Percentiles rank a stretch among this genome's conserved stretches.
phyloP scores from a whole-genome alignment of 192 early-diverging fungal species.

The Kickxella alabastrina region DNA sequence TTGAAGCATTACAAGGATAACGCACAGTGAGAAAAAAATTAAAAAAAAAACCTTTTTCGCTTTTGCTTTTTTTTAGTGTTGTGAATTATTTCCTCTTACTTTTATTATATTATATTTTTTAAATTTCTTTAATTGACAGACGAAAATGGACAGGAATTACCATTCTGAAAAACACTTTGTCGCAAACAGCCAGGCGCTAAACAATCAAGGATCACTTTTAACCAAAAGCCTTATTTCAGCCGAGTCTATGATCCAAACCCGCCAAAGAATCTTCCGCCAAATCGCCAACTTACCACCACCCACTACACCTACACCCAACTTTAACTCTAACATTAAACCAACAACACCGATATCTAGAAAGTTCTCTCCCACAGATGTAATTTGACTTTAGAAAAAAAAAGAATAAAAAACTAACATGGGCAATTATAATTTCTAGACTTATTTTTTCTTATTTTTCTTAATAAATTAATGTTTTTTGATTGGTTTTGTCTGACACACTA shows the following conservation, averaged over 20 bases:
- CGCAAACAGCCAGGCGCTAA: background rate
- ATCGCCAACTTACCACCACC: background rate
- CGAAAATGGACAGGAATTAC: no score
- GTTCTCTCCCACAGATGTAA: no score
- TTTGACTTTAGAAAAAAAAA: no score
- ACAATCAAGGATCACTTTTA: background rate
- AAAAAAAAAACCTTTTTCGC: background rate
- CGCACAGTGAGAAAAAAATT: slow-evolving; percentile 5
- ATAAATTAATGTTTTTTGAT: background rate
- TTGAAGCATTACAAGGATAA: slow-evolving; percentile 51
- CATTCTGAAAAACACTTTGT: slow-evolving; percentile 7
- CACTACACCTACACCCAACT: background rate
- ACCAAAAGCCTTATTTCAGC: background rate
- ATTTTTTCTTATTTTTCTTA: background rate
- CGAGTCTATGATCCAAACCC: slow-evolving; percentile 3
- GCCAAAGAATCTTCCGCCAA: slow-evolving; percentile 4
- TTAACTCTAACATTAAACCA: no score
- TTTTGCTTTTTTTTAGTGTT: background rate
- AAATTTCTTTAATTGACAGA: background rate
- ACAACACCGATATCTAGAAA: no score
- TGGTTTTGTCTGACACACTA: background rate
- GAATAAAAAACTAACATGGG: no score
- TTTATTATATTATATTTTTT: background rate
- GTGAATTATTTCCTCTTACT: background rate
- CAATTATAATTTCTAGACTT: no score